A percentile compares a stretch with the other conserved stretches of the same genome.
phyloP scores from a whole-genome alignment of 345 rosid species.

The Excoecaria agallocha region DNA sequence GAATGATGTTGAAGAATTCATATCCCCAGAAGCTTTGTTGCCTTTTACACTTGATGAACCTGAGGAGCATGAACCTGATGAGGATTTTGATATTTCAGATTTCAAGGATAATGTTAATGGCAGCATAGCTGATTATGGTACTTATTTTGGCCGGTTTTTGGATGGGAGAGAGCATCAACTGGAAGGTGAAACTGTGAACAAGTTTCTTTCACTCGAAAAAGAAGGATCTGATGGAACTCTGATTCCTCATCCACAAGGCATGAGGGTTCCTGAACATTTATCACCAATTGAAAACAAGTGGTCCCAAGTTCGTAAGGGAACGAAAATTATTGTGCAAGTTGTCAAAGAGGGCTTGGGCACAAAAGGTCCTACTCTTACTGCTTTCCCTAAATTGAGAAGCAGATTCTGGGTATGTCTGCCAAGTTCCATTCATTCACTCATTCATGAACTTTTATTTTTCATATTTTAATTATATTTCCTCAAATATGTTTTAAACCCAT shows the following conservation, averaged over 20 bases:
- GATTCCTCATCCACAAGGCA: constrained; percentile 32
- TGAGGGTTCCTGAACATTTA: constrained; percentile 31
- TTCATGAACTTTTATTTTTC: neutral
- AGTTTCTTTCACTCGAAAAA: constrained; percentile 31
- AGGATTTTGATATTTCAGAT: constrained; percentile 61
- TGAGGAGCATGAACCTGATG: constrained; percentile 65
- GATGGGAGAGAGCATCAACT: constrained; percentile 44
- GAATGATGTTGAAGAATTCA: constrained; percentile 45
- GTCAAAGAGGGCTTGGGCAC: constrained; percentile 97
- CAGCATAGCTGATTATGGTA: constrained; percentile 43
- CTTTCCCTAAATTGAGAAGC: constrained; percentile 86
- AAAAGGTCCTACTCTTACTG: constrained; percentile 85
- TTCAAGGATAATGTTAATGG: constrained; percentile 54
- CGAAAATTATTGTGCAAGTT: constrained; percentile 92
- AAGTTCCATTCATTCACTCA: neutral
- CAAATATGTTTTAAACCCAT: constrained; percentile 1
- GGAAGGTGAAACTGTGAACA: constrained; percentile 40
- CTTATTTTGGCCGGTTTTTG: constrained; percentile 41
- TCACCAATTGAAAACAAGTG: constrained; percentile 52
- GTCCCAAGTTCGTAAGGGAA: constrained; percentile 76
- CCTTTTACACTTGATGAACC: constrained; percentile 42
- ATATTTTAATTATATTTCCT: neutral
- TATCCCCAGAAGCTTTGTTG: constrained; percentile 38
- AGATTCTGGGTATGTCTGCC: constrained; percentile 81
- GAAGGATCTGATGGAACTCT: constrained; percentile 34